Conservation (phyloP, 371 early-diverging fungal species). For the Mortierella sp. region DNA sequence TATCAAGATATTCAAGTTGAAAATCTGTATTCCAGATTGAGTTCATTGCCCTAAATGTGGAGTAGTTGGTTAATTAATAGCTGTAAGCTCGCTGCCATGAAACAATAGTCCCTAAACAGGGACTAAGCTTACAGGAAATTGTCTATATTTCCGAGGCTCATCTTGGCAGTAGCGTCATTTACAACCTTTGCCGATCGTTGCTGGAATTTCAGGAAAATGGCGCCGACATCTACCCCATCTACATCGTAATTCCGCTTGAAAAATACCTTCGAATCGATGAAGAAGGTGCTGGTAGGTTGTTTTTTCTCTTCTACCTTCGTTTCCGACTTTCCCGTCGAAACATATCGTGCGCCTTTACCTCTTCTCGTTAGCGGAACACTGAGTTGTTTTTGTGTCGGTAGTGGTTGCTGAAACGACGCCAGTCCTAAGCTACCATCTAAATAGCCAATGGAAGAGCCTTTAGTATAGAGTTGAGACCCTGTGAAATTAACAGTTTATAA, state of each 20-base stretch:
- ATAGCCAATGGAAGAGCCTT: no score
- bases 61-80: neutral
- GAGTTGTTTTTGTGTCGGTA: neutral
- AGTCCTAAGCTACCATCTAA: no score
- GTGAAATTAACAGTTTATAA: slow-evolving; percentile 1
- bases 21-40: neutral
- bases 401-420: neutral
- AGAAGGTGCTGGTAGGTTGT: neutral
- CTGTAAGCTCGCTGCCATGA: neutral
- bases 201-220: neutral
- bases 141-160: neutral
- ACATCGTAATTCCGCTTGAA: neutral
- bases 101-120: neutral
- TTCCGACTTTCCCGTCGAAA: neutral
- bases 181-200: neutral
- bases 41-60: neutral
- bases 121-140: slow-evolving; percentile 3
- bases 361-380: neutral
- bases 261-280: neutral
- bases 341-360: neutral
- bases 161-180: neutral
- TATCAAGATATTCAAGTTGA: slow-evolving; percentile 6
- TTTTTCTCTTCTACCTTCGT: neutral
- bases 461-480: neutral
- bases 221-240: neutral